A percentile compares a stretch with the other conserved stretches of the same genome.
phyloP scores from a whole-genome alignment of 2,329 filamentous ascomycete species.

The Verticillium nonalfalfae region DNA sequence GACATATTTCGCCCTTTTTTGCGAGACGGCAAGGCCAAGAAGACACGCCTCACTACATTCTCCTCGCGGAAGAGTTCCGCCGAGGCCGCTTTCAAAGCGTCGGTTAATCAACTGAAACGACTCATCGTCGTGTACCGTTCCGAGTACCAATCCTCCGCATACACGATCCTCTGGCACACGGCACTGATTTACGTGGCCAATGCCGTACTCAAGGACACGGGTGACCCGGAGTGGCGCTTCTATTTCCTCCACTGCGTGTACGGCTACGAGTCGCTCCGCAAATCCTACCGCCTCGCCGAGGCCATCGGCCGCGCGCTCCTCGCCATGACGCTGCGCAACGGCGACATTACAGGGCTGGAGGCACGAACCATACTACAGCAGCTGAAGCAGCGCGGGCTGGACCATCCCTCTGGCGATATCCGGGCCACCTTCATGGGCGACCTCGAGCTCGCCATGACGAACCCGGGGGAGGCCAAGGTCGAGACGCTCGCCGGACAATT shows the following conservation, averaged over 20 bases:
- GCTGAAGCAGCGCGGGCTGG: slow-evolving; percentile 17
- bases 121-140: slow-evolving; percentile 28
- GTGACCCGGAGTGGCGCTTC: slow-evolving; percentile 22
- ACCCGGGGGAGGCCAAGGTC: slow-evolving; percentile 23
- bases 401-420: slow-evolving; percentile 15
- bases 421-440: slow-evolving; percentile 30
- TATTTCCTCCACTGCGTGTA: slow-evolving; percentile 32
- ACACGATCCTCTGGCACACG: slow-evolving; percentile 32
- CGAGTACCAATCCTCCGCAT: slow-evolving; percentile 22
- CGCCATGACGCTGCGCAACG: slow-evolving; percentile 25
- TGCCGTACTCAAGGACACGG: slow-evolving; percentile 21
- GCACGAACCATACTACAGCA: slow-evolving; percentile 22
- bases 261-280: slow-evolving; percentile 26
- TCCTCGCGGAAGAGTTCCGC: slow-evolving; percentile 18
- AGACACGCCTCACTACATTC: slow-evolving; percentile 21
- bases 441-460: slow-evolving; percentile 24
- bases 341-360: slow-evolving; percentile 19
- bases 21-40: neutral
- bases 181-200: slow-evolving; percentile 31
- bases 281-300: slow-evolving; percentile 27
- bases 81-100: slow-evolving; percentile 23
- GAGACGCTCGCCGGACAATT: slow-evolving; percentile 26
- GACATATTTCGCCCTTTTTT: slow-evolving; percentile 26
- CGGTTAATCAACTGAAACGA: slow-evolving; percentile 28
- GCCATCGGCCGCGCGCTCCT: slow-evolving; percentile 25